phyloP scores from a whole-genome alignment of 2,329 filamentous ascomycete genomes.

The Tolypocladium amazonense region DNA sequence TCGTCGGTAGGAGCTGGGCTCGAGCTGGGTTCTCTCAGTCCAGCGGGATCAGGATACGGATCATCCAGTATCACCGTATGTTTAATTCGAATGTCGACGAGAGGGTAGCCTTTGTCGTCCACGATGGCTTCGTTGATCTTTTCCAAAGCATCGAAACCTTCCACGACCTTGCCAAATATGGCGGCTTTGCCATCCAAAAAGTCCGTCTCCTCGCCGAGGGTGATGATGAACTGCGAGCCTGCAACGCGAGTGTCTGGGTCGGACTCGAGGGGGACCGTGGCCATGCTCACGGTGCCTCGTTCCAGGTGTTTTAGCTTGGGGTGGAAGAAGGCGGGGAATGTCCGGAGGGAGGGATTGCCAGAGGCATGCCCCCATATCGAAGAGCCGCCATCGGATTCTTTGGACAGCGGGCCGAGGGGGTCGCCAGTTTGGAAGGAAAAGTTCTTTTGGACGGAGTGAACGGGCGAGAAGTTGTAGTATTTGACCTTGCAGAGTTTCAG shows the following conservation, averaged over 20 bases:
- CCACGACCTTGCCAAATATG: slow-evolving; percentile 89
- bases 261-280: slow-evolving; percentile 65
- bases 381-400: slow-evolving; percentile 80
- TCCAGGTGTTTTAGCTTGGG: slow-evolving; percentile 82
- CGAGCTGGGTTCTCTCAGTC: slow-evolving; percentile 63
- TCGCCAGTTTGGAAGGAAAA: slow-evolving; percentile 97
- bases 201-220: slow-evolving; percentile 79
- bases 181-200: slow-evolving; percentile 89
- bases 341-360: slow-evolving; percentile 54
- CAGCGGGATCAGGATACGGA: slow-evolving; percentile 74
- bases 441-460: slow-evolving; percentile 86
- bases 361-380: slow-evolving; percentile 85
- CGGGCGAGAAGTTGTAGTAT: slow-evolving; percentile 95
- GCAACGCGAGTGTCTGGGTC: slow-evolving; percentile 77
- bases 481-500: slow-evolving; percentile 98
- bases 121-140: slow-evolving; percentile 87
- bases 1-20: slow-evolving; percentile 75
- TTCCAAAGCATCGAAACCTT: slow-evolving; percentile 88
- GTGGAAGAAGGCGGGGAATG: slow-evolving; percentile 75
- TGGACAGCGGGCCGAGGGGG: slow-evolving; percentile 75
- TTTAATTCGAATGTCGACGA: slow-evolving; percentile 90
- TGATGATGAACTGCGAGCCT: slow-evolving; percentile 89
- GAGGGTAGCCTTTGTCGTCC: slow-evolving; percentile 73
- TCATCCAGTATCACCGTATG: slow-evolving; percentile 91
- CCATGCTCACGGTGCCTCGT: slow-evolving; percentile 93